Conservation (phyloP, 345 rosid genomes). For the Pugionium dolabratum region DNA sequence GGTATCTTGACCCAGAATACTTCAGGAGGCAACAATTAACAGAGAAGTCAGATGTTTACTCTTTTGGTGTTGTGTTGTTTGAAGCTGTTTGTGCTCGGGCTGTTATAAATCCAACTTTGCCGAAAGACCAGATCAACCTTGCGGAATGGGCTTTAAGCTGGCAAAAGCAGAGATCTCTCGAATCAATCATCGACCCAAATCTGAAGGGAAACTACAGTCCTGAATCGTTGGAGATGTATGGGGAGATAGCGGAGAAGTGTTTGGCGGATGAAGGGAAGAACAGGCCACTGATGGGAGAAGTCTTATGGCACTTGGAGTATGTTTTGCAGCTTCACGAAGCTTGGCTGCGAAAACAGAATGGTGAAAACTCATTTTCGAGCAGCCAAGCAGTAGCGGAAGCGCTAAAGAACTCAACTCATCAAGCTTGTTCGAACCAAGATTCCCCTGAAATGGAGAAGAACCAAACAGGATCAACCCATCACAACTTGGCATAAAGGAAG, state of each 20-base stretch:
- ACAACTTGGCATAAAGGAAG: conserved; percentile 22
- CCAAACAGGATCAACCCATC: conserved; percentile 33
- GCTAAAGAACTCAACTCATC: conserved; percentile 22
- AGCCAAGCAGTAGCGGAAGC: conserved; percentile 46
- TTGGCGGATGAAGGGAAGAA: conserved; percentile 79
- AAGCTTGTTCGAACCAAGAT: conserved; percentile 31
- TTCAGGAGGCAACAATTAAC: conserved; percentile 80
- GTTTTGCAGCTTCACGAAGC: conserved; percentile 84
- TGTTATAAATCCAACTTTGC: conserved; percentile 84
- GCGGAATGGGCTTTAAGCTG: conserved; percentile 91
- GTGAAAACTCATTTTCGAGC: conserved; percentile 47
- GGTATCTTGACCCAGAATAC: conserved; percentile 90
- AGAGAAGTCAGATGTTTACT: conserved; percentile 91
- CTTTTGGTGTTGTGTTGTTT: conserved; percentile 81
- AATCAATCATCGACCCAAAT: conserved; percentile 62
- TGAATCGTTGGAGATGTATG: conserved; percentile 74
- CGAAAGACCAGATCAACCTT: conserved; percentile 90
- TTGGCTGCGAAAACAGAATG: conserved; percentile 52
- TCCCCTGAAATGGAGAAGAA: conserved; percentile 28
- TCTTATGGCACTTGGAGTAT: conserved; percentile 83
- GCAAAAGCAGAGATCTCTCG: conserved; percentile 69
- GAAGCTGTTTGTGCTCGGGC: conserved; percentile 88
- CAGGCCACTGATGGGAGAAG: conserved; percentile 92
- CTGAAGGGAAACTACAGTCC: conserved; percentile 56
- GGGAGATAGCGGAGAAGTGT: conserved; percentile 91